These are phyloP conservation scores for Spirogloea muscicola DNA, from an alignment of 139 green algal species.

Conservation along the genomic window DNA sequence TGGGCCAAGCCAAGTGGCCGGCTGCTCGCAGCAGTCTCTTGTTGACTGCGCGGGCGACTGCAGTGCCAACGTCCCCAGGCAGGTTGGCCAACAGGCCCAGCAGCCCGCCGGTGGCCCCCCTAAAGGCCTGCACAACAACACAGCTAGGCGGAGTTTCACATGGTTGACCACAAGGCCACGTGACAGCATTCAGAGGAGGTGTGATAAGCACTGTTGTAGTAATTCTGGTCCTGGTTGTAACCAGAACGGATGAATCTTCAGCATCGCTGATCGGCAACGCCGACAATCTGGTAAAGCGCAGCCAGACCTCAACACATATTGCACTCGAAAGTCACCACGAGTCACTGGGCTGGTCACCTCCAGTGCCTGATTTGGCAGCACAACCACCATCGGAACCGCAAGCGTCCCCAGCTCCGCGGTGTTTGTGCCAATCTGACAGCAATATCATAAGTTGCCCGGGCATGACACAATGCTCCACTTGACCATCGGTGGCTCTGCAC, in stretches of 20 bases:
- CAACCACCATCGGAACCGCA: conserved; percentile 50
- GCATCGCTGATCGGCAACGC: no score
- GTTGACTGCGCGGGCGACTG: conserved; percentile 23
- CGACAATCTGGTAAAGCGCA: no score
- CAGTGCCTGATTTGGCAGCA: conserved; percentile 39
- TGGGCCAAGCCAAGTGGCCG: conserved; percentile 35
- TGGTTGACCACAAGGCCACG: no score
- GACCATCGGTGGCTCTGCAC: not conserved
- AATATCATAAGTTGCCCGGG: not conserved
- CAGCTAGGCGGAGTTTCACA: no score
- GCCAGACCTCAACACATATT: no score
- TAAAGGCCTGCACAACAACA: no score
- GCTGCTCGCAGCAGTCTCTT: conserved; percentile 4
- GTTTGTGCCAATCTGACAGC: conserved; percentile 50
- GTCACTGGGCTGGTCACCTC: no score
- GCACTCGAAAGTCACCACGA: no score
- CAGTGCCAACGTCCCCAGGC: conserved; percentile 2
- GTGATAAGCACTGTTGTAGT: no score
- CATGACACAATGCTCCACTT: not conserved
- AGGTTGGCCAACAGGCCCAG: conserved; percentile 20
- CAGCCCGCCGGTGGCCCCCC: conserved; percentile 28
- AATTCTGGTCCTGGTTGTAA: no score
- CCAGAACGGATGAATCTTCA: no score
- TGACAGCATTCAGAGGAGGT: no score
- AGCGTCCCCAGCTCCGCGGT: conserved; percentile 50